Evolutionary conservation across 345 rosid genomes (phyloP).

Genomic region (Crucihimalaya himalaica): DNA sequence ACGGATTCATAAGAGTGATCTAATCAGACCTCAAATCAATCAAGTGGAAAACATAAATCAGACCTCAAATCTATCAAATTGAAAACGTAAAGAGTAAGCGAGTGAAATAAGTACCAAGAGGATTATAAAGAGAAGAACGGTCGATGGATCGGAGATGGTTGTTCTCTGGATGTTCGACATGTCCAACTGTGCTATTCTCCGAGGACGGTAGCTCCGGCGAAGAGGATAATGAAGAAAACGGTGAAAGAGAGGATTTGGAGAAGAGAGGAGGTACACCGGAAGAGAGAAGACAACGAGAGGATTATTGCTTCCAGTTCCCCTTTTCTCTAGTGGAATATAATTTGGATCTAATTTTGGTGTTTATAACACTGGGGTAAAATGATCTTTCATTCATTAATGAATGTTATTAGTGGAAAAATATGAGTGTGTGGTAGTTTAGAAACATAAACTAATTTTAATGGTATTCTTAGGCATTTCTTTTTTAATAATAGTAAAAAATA

Average conservation of each 20-base stretch:
- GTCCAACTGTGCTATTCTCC: conserved; percentile 42
- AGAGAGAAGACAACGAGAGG: conserved; percentile 50
- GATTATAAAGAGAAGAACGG: conserved; percentile 66
- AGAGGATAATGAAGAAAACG: conserved; percentile 42
- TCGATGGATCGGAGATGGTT: conserved; percentile 71
- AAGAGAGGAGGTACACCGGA: conserved; percentile 24
- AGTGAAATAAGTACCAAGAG: conserved; percentile 44
- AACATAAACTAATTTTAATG: too few relatives aligned
- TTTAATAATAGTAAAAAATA: too few relatives aligned
- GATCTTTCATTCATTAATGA: too few relatives aligned
- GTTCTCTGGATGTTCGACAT: conserved; percentile 33
- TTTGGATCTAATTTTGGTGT: too few relatives aligned
- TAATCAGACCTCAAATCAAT: too few relatives aligned
- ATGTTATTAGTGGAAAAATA: too few relatives aligned
- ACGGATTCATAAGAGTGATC: conserved; percentile 68
- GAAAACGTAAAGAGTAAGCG: neutral
- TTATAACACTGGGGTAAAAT: too few relatives aligned
- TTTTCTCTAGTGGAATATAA: too few relatives aligned
- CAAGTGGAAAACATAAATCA: conserved; percentile 5
- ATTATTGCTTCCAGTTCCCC: too few relatives aligned
- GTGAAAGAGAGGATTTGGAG: conserved; percentile 32
- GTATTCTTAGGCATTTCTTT: too few relatives aligned
- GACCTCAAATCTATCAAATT: neutral
- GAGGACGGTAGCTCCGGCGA: conserved; percentile 48
- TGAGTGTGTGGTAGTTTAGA: too few relatives aligned